Conservation (phyloP, 805 yeast species). For the Schwanniomyces polymorphus region DNA sequence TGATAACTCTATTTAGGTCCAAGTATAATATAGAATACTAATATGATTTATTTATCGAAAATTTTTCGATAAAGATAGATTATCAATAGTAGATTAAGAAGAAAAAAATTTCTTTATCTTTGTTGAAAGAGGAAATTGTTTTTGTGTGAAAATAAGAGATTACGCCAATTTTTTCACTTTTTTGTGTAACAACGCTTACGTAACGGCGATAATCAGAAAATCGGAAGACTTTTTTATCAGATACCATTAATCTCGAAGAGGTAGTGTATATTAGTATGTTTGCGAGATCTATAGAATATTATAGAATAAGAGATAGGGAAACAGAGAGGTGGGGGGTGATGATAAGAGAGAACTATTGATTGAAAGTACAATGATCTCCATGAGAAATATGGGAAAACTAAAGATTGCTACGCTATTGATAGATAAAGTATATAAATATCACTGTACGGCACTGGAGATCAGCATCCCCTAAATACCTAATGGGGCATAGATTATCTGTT, state of each 20-base stretch:
- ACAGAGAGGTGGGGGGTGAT: not conserved
- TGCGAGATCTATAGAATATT: no score
- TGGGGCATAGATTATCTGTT: no score
- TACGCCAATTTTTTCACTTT: slow-evolving; percentile 4
- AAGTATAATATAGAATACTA: not conserved
- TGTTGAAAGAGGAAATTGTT: slow-evolving; percentile 1
- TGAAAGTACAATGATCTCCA: no score
- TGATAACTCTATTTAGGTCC: not conserved
- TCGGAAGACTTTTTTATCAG: not conserved
- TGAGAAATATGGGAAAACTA: no score
- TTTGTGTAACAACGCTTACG: slow-evolving; percentile 3
- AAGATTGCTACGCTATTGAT: no score
- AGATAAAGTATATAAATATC: no score
- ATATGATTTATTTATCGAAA: not conserved
- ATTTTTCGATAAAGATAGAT: not conserved
- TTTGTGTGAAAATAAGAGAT: slow-evolving; percentile 8
- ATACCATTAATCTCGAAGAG: not conserved
- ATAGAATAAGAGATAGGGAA: not conserved
- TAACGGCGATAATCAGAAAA: slow-evolving; percentile 4
- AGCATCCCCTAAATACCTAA: no score
- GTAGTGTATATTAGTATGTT: not conserved
- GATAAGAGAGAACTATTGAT: no score
- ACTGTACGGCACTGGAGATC: no score
- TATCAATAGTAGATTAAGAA: not conserved
- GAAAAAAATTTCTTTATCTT: slow-evolving; percentile 5